phyloP scores from a whole-genome alignment of 202 grass and related monocot genomes.

The Schoenoplectus triqueter region DNA sequence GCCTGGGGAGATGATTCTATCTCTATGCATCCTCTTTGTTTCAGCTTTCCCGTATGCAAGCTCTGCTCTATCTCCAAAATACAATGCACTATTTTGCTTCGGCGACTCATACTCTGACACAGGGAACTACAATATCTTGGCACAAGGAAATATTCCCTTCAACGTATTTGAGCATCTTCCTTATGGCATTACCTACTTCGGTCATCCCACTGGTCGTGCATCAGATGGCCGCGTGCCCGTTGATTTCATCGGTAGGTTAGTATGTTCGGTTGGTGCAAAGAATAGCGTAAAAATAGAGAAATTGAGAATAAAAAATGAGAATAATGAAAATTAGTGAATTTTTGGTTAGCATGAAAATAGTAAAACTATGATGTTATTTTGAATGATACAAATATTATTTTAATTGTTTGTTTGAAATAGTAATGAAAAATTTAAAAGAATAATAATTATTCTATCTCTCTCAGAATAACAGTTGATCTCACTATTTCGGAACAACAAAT shows the following conservation, averaged over 20 bases:
- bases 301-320: too few relatives aligned
- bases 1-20: background rate
- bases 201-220: conserved; percentile 47
- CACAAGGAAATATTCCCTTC: conserved; percentile 1
- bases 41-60: background rate
- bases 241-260: conserved; percentile 61
- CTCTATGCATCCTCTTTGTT: conserved; percentile 3
- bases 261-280: background rate
- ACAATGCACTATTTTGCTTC: conserved; percentile 60
- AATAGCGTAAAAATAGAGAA: background rate
- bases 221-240: conserved; percentile 51
- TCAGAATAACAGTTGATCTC: too few relatives aligned
- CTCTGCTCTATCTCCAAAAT: conserved; percentile 17
- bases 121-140: conserved; percentile 41
- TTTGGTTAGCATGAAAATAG: too few relatives aligned
- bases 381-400: too few relatives aligned
- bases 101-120: conserved; percentile 55
- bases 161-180: conserved; percentile 32
- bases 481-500: too few relatives aligned
- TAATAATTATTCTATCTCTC: too few relatives aligned
- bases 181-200: conserved; percentile 56
- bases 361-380: too few relatives aligned
- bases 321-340: too few relatives aligned
- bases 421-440: too few relatives aligned
- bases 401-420: background rate